Conservation (phyloP, 768 basidiomycete species). For the Porpolomopsis calyptriformis region DNA sequence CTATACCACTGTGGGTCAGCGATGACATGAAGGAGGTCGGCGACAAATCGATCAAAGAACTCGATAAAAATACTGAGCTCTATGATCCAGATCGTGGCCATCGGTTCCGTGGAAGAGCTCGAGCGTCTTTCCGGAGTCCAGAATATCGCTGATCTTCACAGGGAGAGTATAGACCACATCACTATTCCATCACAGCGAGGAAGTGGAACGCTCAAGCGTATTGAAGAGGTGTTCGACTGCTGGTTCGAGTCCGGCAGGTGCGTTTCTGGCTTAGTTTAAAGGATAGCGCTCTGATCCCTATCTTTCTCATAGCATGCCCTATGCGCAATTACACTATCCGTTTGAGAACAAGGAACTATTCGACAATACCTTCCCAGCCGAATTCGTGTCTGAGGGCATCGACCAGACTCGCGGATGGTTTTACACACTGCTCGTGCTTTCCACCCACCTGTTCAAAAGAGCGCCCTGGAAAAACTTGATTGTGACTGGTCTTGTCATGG, state of each 20-base stretch:
- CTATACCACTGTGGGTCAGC: slow-evolving; percentile 92
- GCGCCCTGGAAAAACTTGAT: slow-evolving; percentile 99
- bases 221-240: slow-evolving; percentile 99
- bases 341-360: slow-evolving; percentile 93
- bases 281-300: background rate
- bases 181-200: slow-evolving; percentile 89
- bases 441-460: slow-evolving; percentile 86
- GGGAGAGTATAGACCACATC: slow-evolving; percentile 92
- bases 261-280: slow-evolving; percentile 14
- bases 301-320: slow-evolving; percentile 78
- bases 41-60: no score
- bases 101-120: slow-evolving; percentile 83
- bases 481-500: slow-evolving; percentile 90
- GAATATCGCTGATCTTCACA: slow-evolving; percentile 82
- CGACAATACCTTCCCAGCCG: slow-evolving; percentile 79
- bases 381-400: slow-evolving; percentile 96
- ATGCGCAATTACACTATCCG: slow-evolving; percentile 93
- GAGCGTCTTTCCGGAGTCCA: slow-evolving; percentile 75
- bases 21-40: slow-evolving; percentile 84
- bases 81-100: slow-evolving; percentile 54
- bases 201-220: slow-evolving; percentile 73
- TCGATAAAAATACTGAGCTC: no score
- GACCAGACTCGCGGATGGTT: slow-evolving; percentile 99
- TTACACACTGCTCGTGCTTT: slow-evolving; percentile 92
- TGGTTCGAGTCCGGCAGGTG: slow-evolving; percentile 99